These are phyloP conservation scores for Macrophomina pseudophaseolina DNA, from an alignment of 2,329 filamentous ascomycete genomes.

Conservation along the genomic window DNA sequence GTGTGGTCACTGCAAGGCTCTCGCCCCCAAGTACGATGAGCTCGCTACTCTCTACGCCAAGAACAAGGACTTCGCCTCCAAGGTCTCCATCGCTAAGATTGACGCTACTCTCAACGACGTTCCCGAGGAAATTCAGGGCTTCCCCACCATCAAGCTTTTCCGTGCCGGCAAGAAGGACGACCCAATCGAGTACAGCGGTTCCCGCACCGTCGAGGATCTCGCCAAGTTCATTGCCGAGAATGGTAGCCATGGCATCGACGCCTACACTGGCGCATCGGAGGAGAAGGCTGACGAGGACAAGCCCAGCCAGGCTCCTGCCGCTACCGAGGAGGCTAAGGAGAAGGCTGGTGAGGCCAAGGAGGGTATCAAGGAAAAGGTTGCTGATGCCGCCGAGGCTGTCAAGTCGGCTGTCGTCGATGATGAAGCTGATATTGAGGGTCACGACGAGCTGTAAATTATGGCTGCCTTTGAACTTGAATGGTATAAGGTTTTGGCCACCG, in stretches of 20 bases:
- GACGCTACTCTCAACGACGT: slow-evolving; percentile 96
- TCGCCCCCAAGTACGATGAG: slow-evolving; percentile 71
- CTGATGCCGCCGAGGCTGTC: slow-evolving; percentile 39
- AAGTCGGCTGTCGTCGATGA: slow-evolving; percentile 38
- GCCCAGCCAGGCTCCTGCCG: slow-evolving; percentile 53
- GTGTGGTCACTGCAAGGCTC: slow-evolving; percentile 73
- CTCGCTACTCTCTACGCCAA: slow-evolving; percentile 62
- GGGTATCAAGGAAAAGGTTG: slow-evolving; percentile 46
- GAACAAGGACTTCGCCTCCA: slow-evolving; percentile 55
- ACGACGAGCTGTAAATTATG: slow-evolving; percentile 75
- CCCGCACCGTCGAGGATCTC: slow-evolving; percentile 89
- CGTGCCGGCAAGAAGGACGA: slow-evolving; percentile 84
- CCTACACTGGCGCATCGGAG: slow-evolving; percentile 63
- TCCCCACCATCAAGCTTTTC: slow-evolving; percentile 99
- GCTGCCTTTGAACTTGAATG: not conserved
- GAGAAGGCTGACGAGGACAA: slow-evolving; percentile 56
- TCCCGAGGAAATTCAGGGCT: slow-evolving; percentile 93
- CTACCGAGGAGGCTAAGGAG: slow-evolving; percentile 39
- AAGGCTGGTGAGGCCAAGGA: slow-evolving; percentile 42
- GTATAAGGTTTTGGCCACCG: not conserved
- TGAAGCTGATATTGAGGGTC: slow-evolving; percentile 45
- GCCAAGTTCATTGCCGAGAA: slow-evolving; percentile 93
- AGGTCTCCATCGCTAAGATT: slow-evolving; percentile 82
- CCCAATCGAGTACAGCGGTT: slow-evolving; percentile 85
- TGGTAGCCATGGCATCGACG: slow-evolving; percentile 83